These are phyloP conservation scores for Lachancea thermotolerans DNA, from an alignment of 805 yeast species.

Conservation along the genomic window DNA sequence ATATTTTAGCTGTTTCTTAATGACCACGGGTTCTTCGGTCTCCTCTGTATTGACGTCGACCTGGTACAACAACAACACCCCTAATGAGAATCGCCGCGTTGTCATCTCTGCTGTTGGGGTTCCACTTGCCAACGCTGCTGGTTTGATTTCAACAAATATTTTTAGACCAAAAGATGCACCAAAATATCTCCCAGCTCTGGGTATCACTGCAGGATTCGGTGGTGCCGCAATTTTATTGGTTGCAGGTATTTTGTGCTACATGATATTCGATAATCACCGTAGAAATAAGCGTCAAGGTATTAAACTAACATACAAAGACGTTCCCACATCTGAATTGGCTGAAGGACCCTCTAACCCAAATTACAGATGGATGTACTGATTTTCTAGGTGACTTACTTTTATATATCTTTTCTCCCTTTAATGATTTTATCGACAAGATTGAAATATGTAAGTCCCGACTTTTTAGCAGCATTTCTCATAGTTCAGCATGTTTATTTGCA, in stretches of 20 bases:
- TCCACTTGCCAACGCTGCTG: slow-evolving; percentile 52
- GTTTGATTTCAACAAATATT: slow-evolving; percentile 47
- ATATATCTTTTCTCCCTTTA: not conserved
- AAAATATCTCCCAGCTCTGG: slow-evolving; percentile 44
- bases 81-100: slow-evolving; percentile 40
- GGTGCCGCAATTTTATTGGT: slow-evolving; percentile 36
- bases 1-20: slow-evolving; percentile 39
- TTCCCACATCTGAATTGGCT: slow-evolving; percentile 37
- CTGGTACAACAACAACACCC: slow-evolving; percentile 46
- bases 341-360: slow-evolving; percentile 42
- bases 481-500: no score
- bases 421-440: no score
- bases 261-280: slow-evolving; percentile 38
- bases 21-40: slow-evolving; percentile 45
- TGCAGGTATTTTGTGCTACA: slow-evolving; percentile 22
- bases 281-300: slow-evolving; percentile 38
- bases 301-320: slow-evolving; percentile 34
- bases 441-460: not conserved
- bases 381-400: not conserved
- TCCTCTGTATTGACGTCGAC: slow-evolving; percentile 45
- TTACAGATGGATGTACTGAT: slow-evolving; percentile 42
- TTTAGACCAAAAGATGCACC: slow-evolving; percentile 49
- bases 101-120: slow-evolving; percentile 44
- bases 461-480: no score
- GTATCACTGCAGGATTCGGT: slow-evolving; percentile 41